A percentile compares a stretch with the other conserved stretches of the same genome.
Evolutionary conservation across 2,329 filamentous ascomycete species (phyloP).

Genomic region (Aspergillus ochraceoroseus): DNA sequence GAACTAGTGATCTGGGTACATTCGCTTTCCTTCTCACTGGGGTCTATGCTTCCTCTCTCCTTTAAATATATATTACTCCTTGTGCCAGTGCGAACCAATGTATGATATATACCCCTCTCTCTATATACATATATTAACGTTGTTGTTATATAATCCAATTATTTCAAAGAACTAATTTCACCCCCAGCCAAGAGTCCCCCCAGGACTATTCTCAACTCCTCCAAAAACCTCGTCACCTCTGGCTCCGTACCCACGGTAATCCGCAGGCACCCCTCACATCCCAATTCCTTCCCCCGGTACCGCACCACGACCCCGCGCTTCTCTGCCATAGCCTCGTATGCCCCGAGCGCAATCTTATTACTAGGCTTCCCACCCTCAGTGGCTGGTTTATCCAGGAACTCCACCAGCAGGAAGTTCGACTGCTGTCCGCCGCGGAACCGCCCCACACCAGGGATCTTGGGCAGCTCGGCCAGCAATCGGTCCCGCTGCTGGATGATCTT

Average conservation of each 20-base stretch:
- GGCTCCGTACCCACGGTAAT: conserved; percentile 88
- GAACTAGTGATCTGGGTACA: no score
- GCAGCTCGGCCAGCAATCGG: conserved; percentile 68
- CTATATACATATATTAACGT: no score
- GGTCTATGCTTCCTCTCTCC: no score
- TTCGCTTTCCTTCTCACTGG: no score
- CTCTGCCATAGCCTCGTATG: conserved; percentile 83
- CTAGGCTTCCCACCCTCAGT: conserved; percentile 63
- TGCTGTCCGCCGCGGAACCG: conserved; percentile 71
- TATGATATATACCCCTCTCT: no score
- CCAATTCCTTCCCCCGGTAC: conserved; percentile 87
- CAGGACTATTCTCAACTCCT: conserved; percentile 57
- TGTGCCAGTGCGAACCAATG: no score
- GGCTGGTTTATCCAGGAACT: conserved; percentile 65
- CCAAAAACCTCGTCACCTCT: conserved; percentile 75
- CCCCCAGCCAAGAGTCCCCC: conserved; percentile 45
- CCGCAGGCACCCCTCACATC: conserved; percentile 80
- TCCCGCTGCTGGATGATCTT: conserved; percentile 70
- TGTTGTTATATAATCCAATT: background rate
- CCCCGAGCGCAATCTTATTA: conserved; percentile 69
- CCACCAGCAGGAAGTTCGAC: conserved; percentile 86
- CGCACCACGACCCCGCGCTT: conserved; percentile 83
- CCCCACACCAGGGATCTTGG: conserved; percentile 71
- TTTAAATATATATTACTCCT: no score
- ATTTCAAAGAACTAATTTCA: conserved; percentile 25